Evolutionary conservation across 2,329 filamentous ascomycete species (phyloP).

Genomic region (Berkeleyomyces rouxiae): DNA sequence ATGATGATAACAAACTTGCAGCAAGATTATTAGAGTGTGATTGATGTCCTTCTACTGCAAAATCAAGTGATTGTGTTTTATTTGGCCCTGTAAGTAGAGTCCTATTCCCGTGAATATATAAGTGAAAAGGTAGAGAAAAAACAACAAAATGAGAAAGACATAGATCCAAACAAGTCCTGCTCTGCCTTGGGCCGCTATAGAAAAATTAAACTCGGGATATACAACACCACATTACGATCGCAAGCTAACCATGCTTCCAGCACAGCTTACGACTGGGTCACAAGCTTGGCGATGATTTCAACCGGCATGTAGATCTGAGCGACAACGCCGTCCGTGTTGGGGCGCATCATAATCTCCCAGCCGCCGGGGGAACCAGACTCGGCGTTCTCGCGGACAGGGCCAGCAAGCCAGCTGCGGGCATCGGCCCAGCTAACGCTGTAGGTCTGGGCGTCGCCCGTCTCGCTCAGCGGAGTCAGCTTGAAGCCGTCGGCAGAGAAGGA

Average conservation of each 20-base stretch:
- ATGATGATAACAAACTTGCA: background rate
- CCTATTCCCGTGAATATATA: background rate
- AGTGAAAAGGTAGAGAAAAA: background rate
- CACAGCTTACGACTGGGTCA: background rate
- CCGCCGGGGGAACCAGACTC: background rate
- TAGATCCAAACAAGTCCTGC: background rate
- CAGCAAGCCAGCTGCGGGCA: constrained; percentile 6
- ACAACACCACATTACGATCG: background rate
- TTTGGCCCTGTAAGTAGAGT: background rate
- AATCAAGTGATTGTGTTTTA: background rate
- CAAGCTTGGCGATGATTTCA: constrained; percentile 8
- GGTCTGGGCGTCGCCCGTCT: background rate
- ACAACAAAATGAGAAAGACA: background rate
- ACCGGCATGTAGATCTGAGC: constrained; percentile 3
- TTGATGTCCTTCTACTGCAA: background rate
- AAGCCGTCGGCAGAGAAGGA: background rate
- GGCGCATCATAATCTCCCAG: constrained; percentile 1
- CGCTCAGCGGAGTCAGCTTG: background rate
- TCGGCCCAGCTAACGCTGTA: constrained; percentile 5
- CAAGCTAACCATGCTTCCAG: background rate
- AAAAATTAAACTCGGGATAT: background rate
- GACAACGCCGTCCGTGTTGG: background rate
- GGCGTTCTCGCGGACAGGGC: background rate
- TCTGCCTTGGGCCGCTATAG: background rate
- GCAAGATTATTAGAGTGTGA: background rate